Conservation (phyloP, 352 stramenopile genomes). For the Phytophthora fragariae region DNA sequence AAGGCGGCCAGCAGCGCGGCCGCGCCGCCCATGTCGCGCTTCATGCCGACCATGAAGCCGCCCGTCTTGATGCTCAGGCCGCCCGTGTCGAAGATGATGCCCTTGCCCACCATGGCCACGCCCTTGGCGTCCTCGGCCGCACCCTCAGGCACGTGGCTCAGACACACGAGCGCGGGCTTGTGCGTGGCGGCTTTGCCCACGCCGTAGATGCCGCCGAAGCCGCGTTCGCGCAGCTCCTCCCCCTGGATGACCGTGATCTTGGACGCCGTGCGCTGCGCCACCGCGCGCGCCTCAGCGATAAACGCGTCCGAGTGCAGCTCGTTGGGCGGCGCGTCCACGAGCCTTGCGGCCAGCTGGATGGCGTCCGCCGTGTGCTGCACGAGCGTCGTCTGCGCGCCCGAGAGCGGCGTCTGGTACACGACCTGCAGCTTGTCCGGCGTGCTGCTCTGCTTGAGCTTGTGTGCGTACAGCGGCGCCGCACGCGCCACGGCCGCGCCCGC, state of each 20-base stretch:
- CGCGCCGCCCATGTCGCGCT: conserved; percentile 94
- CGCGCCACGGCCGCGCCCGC: conserved; percentile 62
- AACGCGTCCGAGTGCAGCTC: conserved; percentile 92
- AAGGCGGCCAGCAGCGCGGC: conserved; percentile 67
- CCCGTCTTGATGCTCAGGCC: conserved; percentile 95
- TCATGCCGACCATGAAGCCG: conserved; percentile 93
- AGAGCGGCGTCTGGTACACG: conserved; percentile 56
- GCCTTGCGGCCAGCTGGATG: conserved; percentile 85
- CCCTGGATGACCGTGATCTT: conserved; percentile 88
- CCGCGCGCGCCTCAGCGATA: conserved; percentile 78
- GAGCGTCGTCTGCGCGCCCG: conserved; percentile 38
- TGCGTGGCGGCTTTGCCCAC: conserved; percentile 92
- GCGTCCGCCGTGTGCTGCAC: conserved; percentile 74
- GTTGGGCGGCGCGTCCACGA: conserved; percentile 93
- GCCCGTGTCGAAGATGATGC: conserved; percentile 97
- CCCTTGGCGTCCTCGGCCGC: conserved; percentile 45
- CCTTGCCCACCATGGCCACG: conserved; percentile 93
- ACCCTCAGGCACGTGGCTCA: conserved; percentile 81
- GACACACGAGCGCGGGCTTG: conserved; percentile 91
- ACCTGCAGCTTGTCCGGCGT: conserved; percentile 60
- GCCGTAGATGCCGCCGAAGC: conserved; percentile 94
- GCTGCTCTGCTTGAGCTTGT: conserved; percentile 56
- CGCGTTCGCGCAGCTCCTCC: conserved; percentile 88
- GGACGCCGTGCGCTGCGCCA: conserved; percentile 68
- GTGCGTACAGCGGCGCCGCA: conserved; percentile 54